Conservation (phyloP, 2,329 filamentous ascomycete genomes). For the Phialophora macrospora region DNA sequence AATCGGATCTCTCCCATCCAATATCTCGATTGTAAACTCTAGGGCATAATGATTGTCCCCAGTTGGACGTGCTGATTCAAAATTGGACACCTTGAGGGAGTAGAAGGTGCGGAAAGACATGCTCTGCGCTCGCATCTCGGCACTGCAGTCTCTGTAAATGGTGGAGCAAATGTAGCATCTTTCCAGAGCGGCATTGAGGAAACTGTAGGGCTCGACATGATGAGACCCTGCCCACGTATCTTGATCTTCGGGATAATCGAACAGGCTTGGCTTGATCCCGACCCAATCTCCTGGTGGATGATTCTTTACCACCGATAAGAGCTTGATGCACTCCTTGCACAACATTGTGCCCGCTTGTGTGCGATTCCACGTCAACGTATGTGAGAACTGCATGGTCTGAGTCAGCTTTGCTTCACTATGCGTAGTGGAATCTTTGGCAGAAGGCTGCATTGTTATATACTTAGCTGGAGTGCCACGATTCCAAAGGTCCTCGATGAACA, state of each 20-base stretch:
- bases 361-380: background rate
- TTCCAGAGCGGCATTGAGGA: background rate
- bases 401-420: background rate
- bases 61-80: background rate
- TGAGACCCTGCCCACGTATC: background rate
- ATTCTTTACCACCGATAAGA: background rate
- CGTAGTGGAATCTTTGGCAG: background rate
- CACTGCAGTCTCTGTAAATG: constrained; percentile 1
- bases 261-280: background rate
- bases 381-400: background rate
- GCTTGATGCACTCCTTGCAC: background rate
- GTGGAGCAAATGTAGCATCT: constrained; percentile 6
- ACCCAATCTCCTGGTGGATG: constrained; percentile 1
- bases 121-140: background rate
- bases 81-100: background rate
- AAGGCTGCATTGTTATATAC: background rate
- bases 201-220: background rate
- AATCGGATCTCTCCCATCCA: background rate
- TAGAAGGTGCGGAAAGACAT: background rate
- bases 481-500: background rate
- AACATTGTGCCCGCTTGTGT: background rate
- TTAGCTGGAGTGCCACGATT: background rate
- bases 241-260: background rate
- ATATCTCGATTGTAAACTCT: constrained; percentile 1
- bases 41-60: background rate